Conservation (phyloP, 106 monocot species). For the Posidonia australis region DNA sequence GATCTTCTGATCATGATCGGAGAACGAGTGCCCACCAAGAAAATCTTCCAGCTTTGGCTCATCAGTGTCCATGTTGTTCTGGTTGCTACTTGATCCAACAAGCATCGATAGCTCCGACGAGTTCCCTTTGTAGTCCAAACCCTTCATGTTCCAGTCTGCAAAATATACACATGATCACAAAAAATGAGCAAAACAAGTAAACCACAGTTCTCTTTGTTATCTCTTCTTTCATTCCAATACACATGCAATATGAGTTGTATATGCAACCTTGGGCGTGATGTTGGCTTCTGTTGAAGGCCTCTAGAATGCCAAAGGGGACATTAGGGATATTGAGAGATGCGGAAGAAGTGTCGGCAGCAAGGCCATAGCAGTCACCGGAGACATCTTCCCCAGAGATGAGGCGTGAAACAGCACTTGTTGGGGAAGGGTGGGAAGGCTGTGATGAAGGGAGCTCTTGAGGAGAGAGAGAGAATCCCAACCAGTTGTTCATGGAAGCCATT, state of each 20-base stretch:
- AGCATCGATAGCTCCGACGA: conserved; percentile 86
- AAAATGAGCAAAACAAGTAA: background rate
- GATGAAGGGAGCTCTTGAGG: conserved; percentile 50
- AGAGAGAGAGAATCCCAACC: conserved; percentile 86
- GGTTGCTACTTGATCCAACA: conserved; percentile 49
- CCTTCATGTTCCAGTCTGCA: conserved; percentile 76
- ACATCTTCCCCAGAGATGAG: conserved; percentile 29
- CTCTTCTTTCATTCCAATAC: background rate
- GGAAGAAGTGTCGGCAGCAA: conserved; percentile 19
- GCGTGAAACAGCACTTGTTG: conserved; percentile 3
- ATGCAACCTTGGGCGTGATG: conserved; percentile 38
- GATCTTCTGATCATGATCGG: conserved; percentile 31
- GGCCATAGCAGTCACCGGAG: conserved; percentile 29
- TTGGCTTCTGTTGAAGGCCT: conserved; percentile 37
- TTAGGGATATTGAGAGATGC: conserved; percentile 24
- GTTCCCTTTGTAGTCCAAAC: conserved; percentile 45
- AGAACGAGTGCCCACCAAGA: conserved; percentile 67
- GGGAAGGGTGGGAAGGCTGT: conserved; percentile 17
- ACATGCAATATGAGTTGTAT: background rate
- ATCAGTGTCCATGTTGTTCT: conserved; percentile 23
- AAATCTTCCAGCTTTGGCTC: conserved; percentile 94
- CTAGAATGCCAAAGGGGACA: conserved; percentile 40
- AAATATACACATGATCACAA: background rate
- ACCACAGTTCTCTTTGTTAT: background rate
- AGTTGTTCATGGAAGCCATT: conserved; percentile 83